Evolutionary conservation across 179 eudicot species (phyloP).

Genomic region (Beta corolliflora): DNA sequence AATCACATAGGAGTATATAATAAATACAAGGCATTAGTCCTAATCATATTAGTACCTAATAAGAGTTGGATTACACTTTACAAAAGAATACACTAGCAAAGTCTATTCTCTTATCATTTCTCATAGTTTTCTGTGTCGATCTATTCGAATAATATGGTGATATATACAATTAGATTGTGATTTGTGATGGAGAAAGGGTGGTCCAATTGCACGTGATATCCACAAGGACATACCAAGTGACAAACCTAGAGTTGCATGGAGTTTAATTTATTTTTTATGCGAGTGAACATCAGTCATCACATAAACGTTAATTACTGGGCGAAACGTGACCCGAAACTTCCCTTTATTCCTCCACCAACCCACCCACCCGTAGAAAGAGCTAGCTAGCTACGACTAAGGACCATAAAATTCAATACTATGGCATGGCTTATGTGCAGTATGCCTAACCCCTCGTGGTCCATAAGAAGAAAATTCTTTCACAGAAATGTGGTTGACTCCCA

Average conservation of each 20-base stretch:
- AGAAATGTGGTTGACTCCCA: conserved; percentile 9
- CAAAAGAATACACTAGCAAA: too few species aligned
- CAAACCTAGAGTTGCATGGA: not conserved
- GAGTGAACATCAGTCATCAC: not conserved
- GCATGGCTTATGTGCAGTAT: conserved; percentile 14
- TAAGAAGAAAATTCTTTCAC: not conserved
- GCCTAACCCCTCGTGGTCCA: conserved; percentile 24
- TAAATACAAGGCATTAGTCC: too few species aligned
- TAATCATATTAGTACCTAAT: too few species aligned
- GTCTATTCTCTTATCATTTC: too few species aligned
- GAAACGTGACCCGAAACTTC: not conserved
- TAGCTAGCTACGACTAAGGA: conserved; percentile 14
- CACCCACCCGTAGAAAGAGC: conserved; percentile 5
- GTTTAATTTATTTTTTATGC: not conserved
- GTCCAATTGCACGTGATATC: conserved; percentile 15
- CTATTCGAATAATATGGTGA: not conserved
- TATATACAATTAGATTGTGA: not conserved
- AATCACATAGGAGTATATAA: too few species aligned
- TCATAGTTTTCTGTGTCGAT: not conserved
- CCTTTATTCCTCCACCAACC: not conserved
- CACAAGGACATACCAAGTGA: conserved; percentile 7
- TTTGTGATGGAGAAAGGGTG: not conserved
- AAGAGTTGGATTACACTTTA: too few species aligned
- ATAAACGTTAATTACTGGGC: not conserved
- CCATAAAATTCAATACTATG: conserved; percentile 29